phyloP scores from a whole-genome alignment of 2,329 filamentous ascomycete species.

The Cordyceps militaris region DNA sequence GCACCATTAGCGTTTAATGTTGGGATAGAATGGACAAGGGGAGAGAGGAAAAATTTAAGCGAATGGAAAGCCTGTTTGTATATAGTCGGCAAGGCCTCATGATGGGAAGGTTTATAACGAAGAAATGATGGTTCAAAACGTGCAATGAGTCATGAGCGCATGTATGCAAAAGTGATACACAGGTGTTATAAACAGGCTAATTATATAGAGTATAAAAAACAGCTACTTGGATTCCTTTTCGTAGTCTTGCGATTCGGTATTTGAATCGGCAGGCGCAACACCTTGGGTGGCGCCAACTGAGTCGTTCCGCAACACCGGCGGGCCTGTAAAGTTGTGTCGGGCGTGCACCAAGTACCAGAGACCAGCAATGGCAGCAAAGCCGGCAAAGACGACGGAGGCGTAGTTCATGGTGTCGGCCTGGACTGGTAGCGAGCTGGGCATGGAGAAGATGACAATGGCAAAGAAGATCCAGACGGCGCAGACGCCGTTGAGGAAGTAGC shows the following conservation, averaged over 20 bases:
- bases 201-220: too few species aligned
- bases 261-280: conserved; percentile 4
- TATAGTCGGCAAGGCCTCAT: background rate
- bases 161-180: too few species aligned
- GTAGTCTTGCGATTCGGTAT: background rate
- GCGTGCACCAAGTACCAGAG: conserved; percentile 58
- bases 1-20: conserved; percentile 71
- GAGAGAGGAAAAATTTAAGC: background rate
- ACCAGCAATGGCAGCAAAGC: conserved; percentile 52
- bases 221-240: conserved; percentile 4
- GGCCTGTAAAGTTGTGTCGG: conserved; percentile 57
- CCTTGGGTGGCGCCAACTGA: conserved; percentile 3
- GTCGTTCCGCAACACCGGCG: conserved; percentile 28
- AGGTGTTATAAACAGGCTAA: too few species aligned
- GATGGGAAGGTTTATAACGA: background rate
- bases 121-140: too few species aligned
- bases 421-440: conserved; percentile 59
- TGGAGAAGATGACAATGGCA: conserved; percentile 67
- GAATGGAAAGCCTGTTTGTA: background rate
- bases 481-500: conserved; percentile 58
- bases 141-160: too few species aligned
- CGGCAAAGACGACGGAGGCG: conserved; percentile 58
- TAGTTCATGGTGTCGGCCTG: conserved; percentile 56
- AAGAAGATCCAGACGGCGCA: conserved; percentile 66
- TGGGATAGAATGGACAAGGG: background rate